These are phyloP conservation scores for Tetrapyrgos nigripes DNA, from an alignment of 1,284 basidiomycete species.

Conservation along the genomic window DNA sequence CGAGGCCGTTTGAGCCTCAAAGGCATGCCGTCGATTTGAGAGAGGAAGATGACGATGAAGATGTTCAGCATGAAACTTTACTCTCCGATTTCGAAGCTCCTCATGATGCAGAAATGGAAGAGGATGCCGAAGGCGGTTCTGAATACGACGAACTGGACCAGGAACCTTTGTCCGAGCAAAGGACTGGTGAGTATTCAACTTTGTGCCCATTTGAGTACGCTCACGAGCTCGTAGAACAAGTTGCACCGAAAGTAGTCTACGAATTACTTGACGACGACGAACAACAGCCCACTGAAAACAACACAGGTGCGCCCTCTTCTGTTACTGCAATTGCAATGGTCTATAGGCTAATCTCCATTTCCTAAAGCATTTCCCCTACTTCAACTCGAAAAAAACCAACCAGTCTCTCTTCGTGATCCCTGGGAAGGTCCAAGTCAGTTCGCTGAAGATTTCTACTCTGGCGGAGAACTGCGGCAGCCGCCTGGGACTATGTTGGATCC, in stretches of 20 bases:
- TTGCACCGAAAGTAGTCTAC: not conserved
- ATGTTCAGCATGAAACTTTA: constrained; percentile 7
- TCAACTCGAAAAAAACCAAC: constrained; percentile 9
- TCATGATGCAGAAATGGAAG: not conserved
- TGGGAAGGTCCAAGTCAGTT: constrained; percentile 57
- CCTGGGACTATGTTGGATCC: constrained; percentile 15
- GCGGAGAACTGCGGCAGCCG: constrained; percentile 35
- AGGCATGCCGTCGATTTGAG: constrained; percentile 23
- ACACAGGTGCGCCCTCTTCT: constrained; percentile 18
- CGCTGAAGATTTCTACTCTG: constrained; percentile 58
- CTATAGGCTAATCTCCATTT: not conserved
- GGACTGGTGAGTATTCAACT: constrained; percentile 4
- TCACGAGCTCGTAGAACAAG: constrained; percentile 8
- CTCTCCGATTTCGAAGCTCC: not conserved
- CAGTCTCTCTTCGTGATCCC: constrained; percentile 50
- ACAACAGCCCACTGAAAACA: constrained; percentile 26
- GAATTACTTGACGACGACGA: constrained; percentile 19
- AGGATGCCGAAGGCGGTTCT: constrained; percentile 24
- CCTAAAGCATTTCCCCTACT: constrained; percentile 27
- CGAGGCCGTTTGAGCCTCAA: constrained; percentile 17
- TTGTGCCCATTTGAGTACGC: not conserved
- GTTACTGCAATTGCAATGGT: not conserved
- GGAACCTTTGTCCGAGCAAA: constrained; percentile 1
- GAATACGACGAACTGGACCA: constrained; percentile 22
- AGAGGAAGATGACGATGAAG: constrained; percentile 15